Conservation (phyloP, 352 stramenopile species). For the Pythium scleroteichum region DNA sequence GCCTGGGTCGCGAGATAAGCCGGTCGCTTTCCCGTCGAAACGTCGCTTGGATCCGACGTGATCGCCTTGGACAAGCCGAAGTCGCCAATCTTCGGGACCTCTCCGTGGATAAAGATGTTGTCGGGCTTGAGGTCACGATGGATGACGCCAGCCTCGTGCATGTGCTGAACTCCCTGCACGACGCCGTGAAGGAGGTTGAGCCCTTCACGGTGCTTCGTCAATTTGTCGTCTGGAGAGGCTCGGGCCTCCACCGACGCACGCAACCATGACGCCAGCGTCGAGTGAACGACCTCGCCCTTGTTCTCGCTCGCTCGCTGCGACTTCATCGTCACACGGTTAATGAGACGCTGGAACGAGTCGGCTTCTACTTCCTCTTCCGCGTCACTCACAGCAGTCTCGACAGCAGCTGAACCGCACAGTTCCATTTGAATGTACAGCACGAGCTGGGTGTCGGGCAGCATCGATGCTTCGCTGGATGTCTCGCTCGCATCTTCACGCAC, state of each 20-base stretch:
- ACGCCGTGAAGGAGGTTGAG: slow-evolving; percentile 65
- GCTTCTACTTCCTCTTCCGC: slow-evolving; percentile 26
- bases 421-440: slow-evolving; percentile 85
- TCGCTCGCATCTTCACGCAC: slow-evolving; percentile 28
- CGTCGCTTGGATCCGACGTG: slow-evolving; percentile 22
- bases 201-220: slow-evolving; percentile 54
- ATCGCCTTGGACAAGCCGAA: slow-evolving; percentile 38
- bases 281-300: slow-evolving; percentile 31
- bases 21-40: not conserved
- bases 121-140: slow-evolving; percentile 35
- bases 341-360: slow-evolving; percentile 44
- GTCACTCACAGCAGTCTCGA: slow-evolving; percentile 22
- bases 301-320: slow-evolving; percentile 1
- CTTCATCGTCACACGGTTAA: slow-evolving; percentile 38
- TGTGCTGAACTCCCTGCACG: slow-evolving; percentile 70
- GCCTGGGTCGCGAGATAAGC: not conserved
- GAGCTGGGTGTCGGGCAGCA: slow-evolving; percentile 33
- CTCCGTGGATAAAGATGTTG: slow-evolving; percentile 35
- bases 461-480: slow-evolving; percentile 2
- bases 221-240: slow-evolving; percentile 26
- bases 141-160: slow-evolving; percentile 56
- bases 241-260: slow-evolving; percentile 59
- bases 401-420: slow-evolving; percentile 40
- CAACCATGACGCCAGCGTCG: slow-evolving; percentile 70
- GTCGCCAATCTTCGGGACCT: slow-evolving; percentile 38